Percentiles rank a stretch among this genome's conserved stretches.
Conservation (phyloP, 306 rosid species). For the Canavalia ensiformis region DNA sequence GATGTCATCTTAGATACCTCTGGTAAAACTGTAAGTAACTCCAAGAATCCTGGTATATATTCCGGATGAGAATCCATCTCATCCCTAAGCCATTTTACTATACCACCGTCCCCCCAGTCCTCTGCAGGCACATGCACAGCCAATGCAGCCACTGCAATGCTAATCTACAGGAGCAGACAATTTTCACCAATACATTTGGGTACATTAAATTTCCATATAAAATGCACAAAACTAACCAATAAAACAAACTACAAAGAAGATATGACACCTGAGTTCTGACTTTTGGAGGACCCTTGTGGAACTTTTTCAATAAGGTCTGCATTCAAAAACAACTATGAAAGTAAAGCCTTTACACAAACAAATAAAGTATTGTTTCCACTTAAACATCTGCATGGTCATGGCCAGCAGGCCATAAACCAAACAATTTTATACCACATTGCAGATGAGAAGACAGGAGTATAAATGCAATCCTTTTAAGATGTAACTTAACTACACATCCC, state of each 20-base stretch:
- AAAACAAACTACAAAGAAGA: constrained; percentile 11
- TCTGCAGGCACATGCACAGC: constrained; percentile 97
- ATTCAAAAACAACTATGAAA: constrained; percentile 53
- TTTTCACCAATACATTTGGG: constrained; percentile 44
- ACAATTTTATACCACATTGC: not conserved
- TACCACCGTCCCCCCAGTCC: constrained; percentile 99
- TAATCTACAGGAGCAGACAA: constrained; percentile 71
- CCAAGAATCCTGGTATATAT: constrained; percentile 96
- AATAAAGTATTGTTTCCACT: constrained; percentile 7
- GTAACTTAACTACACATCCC: not conserved
- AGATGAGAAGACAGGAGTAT: not conserved
- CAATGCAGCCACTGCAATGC: constrained; percentile 99
- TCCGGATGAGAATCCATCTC: constrained; percentile 98
- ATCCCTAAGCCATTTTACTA: constrained; percentile 94
- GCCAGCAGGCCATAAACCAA: not conserved
- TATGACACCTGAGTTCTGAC: constrained; percentile 93
- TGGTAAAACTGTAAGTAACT: constrained; percentile 95
- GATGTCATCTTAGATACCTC: constrained; percentile 68
- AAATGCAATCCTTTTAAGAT: not conserved
- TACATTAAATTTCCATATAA: constrained; percentile 23
- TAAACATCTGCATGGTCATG: constrained; percentile 28
- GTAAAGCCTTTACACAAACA: constrained; percentile 40
- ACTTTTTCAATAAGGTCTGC: constrained; percentile 90
- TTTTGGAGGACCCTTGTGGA: constrained; percentile 96
- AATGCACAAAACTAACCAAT: constrained; percentile 16